These are phyloP conservation scores for Ramularia collo-cygni DNA, from an alignment of 2,329 filamentous ascomycete species.

Conservation along the genomic window DNA sequence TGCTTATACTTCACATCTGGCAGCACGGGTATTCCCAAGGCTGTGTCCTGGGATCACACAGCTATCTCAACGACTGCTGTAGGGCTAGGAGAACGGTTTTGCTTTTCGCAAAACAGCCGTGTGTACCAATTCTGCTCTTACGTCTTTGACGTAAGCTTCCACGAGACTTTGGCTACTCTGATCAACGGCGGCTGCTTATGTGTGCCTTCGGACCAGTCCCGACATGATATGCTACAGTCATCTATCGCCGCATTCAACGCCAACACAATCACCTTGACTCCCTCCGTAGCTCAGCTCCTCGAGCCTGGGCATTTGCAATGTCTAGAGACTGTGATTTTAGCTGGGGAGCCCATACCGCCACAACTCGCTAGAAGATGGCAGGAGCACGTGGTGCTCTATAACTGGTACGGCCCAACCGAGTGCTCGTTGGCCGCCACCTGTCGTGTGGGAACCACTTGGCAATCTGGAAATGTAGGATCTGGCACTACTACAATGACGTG, in stretches of 20 bases:
- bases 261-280: background rate
- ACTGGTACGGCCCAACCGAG: slow-evolving; percentile 41
- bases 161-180: slow-evolving; percentile 5
- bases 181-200: slow-evolving; percentile 12
- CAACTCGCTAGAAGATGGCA: background rate
- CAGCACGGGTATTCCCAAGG: slow-evolving; percentile 12
- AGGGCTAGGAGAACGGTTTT: background rate
- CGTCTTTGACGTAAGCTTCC: slow-evolving; percentile 13
- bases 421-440: slow-evolving; percentile 9
- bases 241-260: background rate
- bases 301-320: background rate
- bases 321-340: background rate
- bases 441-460: background rate
- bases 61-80: background rate
- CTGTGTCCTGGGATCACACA: slow-evolving; percentile 1
- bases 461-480: too few species aligned
- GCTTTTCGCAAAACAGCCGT: background rate
- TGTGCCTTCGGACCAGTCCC: background rate
- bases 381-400: slow-evolving; percentile 26
- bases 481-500: slow-evolving; percentile 12
- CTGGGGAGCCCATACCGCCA: background rate
- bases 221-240: background rate
- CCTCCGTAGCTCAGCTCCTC: background rate
- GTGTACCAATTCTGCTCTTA: slow-evolving; percentile 12
- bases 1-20: slow-evolving; percentile 13